phyloP scores from a whole-genome alignment of 768 basidiomycete species.

The Flagelloscypha sp. region DNA sequence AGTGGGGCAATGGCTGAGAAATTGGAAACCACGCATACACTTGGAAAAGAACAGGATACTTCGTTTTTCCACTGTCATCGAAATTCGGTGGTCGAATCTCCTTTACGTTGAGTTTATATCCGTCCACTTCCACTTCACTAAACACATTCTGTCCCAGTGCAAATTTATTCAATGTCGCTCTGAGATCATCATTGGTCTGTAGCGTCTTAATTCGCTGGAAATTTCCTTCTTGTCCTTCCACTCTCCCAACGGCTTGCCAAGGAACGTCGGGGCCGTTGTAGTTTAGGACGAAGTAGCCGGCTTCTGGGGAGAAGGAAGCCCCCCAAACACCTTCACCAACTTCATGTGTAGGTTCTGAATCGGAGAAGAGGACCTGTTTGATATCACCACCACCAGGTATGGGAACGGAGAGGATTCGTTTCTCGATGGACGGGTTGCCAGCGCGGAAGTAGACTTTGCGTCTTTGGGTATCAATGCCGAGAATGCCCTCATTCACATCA shows the following conservation, averaged over 20 bases:
- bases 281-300: conserved; percentile 73
- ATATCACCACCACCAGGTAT: conserved; percentile 43
- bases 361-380: conserved; percentile 9
- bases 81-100: conserved; percentile 88
- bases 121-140: no score
- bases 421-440: conserved; percentile 71
- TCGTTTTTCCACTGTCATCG: conserved; percentile 91
- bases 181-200: conserved; percentile 62
- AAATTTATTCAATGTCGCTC: conserved; percentile 57
- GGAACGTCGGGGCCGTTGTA: conserved; percentile 81
- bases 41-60: conserved; percentile 89
- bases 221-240: conserved; percentile 45
- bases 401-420: conserved; percentile 75
- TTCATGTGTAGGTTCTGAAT: conserved; percentile 46
- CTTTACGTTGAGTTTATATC: conserved; percentile 81
- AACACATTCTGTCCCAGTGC: no score
- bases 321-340: no score
- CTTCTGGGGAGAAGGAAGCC: conserved; percentile 85
- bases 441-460: conserved; percentile 85
- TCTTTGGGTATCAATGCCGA: conserved; percentile 59
- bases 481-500: conserved; percentile 57
- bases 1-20: conserved; percentile 1
- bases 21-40: conserved; percentile 41
- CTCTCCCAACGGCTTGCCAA: conserved; percentile 79
- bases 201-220: conserved; percentile 21